Evolutionary conservation across 805 yeast species (phyloP).

Genomic region (Candida verbasci): DNA sequence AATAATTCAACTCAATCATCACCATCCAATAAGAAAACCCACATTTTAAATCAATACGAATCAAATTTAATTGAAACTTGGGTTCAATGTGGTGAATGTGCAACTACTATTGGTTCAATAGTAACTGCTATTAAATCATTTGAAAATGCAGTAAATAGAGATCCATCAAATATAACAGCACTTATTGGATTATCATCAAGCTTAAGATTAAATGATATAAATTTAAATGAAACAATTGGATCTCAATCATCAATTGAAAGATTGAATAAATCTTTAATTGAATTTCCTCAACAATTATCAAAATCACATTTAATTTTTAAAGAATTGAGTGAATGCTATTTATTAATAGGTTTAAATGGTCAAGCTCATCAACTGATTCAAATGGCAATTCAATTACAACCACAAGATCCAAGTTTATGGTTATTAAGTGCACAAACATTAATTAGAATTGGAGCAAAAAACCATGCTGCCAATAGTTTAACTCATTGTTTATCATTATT

Average conservation of each 20-base stretch:
- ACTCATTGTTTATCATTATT: conserved; percentile 40
- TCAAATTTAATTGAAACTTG: conserved; percentile 38
- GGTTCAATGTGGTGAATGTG: conserved; percentile 45
- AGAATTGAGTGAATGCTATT: conserved; percentile 51
- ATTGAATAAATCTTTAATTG: conserved; percentile 34
- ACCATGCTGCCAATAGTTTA: conserved; percentile 46
- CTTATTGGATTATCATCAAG: conserved; percentile 41
- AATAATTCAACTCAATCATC: not conserved
- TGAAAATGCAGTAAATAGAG: conserved; percentile 39
- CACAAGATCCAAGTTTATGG: conserved; percentile 45
- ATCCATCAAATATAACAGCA: conserved; percentile 37
- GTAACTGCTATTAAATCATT: conserved; percentile 40
- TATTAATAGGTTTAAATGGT: conserved; percentile 42
- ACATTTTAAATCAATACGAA: conserved; percentile 11
- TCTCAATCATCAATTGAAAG: conserved; percentile 37
- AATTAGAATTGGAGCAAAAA: conserved; percentile 37
- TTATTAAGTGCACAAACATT: conserved; percentile 47
- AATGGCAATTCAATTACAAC: conserved; percentile 34
- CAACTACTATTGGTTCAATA: conserved; percentile 35
- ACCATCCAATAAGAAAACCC: not conserved
- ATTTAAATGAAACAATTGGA: conserved; percentile 34
- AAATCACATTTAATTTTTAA: conserved; percentile 39
- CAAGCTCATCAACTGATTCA: conserved; percentile 49
- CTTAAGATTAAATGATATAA: conserved; percentile 35
- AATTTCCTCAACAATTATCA: conserved; percentile 29